phyloP scores from a whole-genome alignment of 805 yeast species.

The Wickerhamomyces hampshirensis region DNA sequence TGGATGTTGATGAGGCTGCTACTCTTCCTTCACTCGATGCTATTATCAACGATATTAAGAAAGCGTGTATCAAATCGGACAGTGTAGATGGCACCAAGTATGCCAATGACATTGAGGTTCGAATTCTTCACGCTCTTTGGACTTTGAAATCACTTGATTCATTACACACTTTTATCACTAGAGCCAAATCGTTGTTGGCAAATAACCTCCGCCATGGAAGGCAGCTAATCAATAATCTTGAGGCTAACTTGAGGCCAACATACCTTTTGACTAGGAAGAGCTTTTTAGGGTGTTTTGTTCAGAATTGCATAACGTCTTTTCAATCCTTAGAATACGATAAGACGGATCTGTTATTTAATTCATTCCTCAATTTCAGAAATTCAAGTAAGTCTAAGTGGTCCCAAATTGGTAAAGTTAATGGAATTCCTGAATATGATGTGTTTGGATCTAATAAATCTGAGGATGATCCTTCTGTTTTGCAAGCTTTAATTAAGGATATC shows the following conservation, averaged over 20 bases:
- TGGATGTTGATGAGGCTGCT: conserved; percentile 13
- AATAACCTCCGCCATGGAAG: conserved; percentile 32
- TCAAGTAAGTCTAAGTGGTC: conserved; percentile 23
- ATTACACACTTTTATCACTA: conserved; percentile 35
- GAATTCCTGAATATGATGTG: conserved; percentile 8
- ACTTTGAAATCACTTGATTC: conserved; percentile 42
- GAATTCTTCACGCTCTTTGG: conserved; percentile 40
- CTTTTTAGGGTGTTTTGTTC: conserved; percentile 43
- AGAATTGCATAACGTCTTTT: conserved; percentile 34
- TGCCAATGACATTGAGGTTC: conserved; percentile 26
- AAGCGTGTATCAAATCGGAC: conserved; percentile 18
- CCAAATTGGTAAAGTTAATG: conserved; percentile 19
- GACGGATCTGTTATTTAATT: conserved; percentile 36
- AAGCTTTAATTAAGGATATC: conserved; percentile 5
- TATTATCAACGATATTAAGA: conserved; percentile 23
- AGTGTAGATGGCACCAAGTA: conserved; percentile 17
- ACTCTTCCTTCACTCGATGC: conserved; percentile 30
- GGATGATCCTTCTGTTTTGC: conserved; percentile 19
- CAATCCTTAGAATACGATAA: conserved; percentile 45
- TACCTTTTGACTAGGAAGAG: conserved; percentile 32
- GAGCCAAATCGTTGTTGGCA: conserved; percentile 28
- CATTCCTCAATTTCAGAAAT: conserved; percentile 33
- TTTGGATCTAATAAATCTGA: conserved; percentile 17
- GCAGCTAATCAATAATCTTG: conserved; percentile 15
- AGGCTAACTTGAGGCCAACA: conserved; percentile 11